phyloP scores from a whole-genome alignment of 352 stramenopile genomes.

The Thraustochytrium striatum region DNA sequence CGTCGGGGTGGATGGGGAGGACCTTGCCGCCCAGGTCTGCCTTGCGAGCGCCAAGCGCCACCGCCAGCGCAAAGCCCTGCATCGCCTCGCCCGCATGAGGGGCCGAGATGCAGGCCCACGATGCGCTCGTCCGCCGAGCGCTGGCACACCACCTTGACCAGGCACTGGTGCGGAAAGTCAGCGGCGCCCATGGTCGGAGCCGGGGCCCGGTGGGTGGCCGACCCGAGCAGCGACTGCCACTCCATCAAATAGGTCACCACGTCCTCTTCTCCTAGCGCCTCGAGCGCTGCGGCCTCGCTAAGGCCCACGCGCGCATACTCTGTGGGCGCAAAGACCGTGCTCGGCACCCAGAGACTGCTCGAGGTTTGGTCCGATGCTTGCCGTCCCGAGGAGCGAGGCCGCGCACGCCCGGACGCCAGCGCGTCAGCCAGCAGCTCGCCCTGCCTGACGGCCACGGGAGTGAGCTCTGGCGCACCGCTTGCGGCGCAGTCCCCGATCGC shows the following conservation, averaged over 20 bases:
- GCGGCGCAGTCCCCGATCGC: conserved; percentile 70
- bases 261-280: conserved; percentile 75
- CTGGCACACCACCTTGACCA: conserved; percentile 29
- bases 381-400: too few relatives aligned
- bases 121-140: conserved; percentile 69
- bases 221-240: conserved; percentile 27
- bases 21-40: conserved; percentile 84
- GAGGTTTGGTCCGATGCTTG: conserved; percentile 59
- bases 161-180: conserved; percentile 29
- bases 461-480: conserved; percentile 70
- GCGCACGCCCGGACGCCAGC: conserved; percentile 53
- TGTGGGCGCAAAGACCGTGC: conserved; percentile 90
- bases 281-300: conserved; percentile 88
- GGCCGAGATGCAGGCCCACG: conserved; percentile 94
- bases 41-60: conserved; percentile 90
- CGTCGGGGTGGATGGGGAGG: conserved; percentile 90
- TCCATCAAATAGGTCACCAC: conserved; percentile 79
- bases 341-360: conserved; percentile 50
- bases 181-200: neutral
- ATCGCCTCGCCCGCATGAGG: conserved; percentile 95
- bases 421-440: conserved; percentile 72
- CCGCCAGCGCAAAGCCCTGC: conserved; percentile 81
- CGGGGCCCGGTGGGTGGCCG: neutral
- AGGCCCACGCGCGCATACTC: conserved; percentile 94
- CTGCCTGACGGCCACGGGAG: conserved; percentile 83